Base-by-base conservation (phyloP, 208 protist species). In the Trypanosoma grayi region DNA sequence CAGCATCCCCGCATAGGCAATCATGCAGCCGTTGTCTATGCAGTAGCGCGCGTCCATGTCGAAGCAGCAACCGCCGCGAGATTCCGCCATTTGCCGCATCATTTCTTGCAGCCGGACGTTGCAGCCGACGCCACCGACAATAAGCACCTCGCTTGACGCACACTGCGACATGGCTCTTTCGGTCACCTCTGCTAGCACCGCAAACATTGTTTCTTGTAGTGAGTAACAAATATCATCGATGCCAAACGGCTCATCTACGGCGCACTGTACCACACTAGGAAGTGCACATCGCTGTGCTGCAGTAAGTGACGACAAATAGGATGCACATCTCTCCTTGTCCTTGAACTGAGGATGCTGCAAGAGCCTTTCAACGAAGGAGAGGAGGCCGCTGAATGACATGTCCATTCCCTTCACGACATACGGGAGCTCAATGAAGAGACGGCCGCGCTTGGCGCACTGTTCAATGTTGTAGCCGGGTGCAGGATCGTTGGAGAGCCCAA, bases 11-110 rank as follows among this genome's bases (percentile, higher is more conserved):
- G 97, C 94, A 61, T 98, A 99, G 3, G 98, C 98, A 69, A 99
- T 99, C 99, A 99, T 99, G 46, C 98, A 98, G 2, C 99, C 99
- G 74, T 99, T 99, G 79, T 99, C 99, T 66, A 99, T 99, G 64
- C 98, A 99, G 81, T 99, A 99, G 6, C 98, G 74, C 25, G 98
- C 88, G 61, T 99, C 97, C 81, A 98, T 99, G 53, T 88, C 92
- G 66, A 90, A 93, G 47, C 92, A 88, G 27, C 65, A 81, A 16
- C 94, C 95, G 11, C 85, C 89, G 34, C 96, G 79, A 70, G 98
- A 82, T 24, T 48, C 58, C 0, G 89, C 90, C 97, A 99, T 99
- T 31, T 71, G 31, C 50, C 75, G 73, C 85, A 98, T 98, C 97
- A 99, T 99, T 51, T 97, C 77, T 70, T 99, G 98, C 39, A 99